Percentiles rank a stretch among this genome's conserved stretches.
These are phyloP conservation scores for Phytophthora cactorum DNA, from an alignment of 352 stramenopile genomes.

Conservation along the genomic window DNA sequence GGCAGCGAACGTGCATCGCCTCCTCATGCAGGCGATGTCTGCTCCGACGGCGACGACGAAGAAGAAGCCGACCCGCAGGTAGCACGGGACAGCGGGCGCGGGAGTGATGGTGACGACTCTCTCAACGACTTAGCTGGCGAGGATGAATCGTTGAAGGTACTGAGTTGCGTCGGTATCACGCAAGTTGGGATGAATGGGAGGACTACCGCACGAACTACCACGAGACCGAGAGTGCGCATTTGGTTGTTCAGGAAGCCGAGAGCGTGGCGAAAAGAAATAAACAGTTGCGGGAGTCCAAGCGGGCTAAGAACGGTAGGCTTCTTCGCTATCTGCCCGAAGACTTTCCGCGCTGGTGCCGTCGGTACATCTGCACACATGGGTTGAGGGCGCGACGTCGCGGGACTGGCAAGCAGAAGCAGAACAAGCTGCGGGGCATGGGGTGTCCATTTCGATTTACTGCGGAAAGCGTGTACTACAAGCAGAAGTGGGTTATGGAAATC, in stretches of 20 bases:
- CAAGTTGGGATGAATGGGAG: neutral
- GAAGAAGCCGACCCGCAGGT: too few species aligned
- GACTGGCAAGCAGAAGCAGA: neutral
- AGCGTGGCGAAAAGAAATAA: neutral
- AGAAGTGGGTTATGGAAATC: neutral
- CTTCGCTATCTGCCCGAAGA: neutral
- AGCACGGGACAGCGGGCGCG: too few species aligned
- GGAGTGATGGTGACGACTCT: neutral
- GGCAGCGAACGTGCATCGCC: too few species aligned
- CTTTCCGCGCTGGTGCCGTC: neutral
- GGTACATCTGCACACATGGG: constrained; percentile 6
- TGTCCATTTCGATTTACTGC: constrained; percentile 7
- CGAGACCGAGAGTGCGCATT: neutral
- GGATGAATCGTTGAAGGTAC: neutral
- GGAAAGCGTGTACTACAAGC: neutral
- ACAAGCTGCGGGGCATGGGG: too few species aligned
- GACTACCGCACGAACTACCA: neutral
- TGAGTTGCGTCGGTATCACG: neutral
- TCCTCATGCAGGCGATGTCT: too few species aligned
- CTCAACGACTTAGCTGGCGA: neutral
- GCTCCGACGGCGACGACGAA: too few species aligned
- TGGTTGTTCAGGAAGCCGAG: neutral
- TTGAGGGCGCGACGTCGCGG: neutral
- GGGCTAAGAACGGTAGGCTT: neutral
- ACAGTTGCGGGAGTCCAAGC: constrained; percentile 1